Base-by-base conservation (phyloP, 805 yeast species). In the Schwanniomyces yamadae region DNA sequence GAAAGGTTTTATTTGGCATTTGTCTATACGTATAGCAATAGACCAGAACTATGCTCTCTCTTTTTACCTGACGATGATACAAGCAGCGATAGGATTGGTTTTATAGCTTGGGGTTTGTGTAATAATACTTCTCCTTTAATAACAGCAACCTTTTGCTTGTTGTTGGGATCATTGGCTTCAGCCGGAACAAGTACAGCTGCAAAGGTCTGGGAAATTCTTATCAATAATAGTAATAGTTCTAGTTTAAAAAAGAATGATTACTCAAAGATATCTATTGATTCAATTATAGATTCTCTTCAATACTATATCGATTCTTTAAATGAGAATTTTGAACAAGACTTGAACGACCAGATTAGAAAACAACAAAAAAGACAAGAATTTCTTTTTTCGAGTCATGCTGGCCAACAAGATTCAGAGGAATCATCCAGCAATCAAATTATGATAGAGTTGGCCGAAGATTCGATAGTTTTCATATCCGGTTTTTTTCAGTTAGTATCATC, bases 21-120 rank as follows among this genome's bases (percentile, higher is more conserved):
- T 40, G 82, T 81, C 28, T 84, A 75, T 54, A 69, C 87, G 6
- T 89, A 83, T 55, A 65, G 74, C 18, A 70, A 75, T 12, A 69
- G 95, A 38, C 78, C 81, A 1, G 71, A 73, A 1, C 61, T 81
- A 6, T 74, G 84, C 10, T 50, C 69, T 1, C 60, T 63, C 9
- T 84, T 86, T 51, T 90, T 96, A 95, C 41, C 50, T 0, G 50
- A 54, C 6, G 67, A 61, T 9, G 56, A 50, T 14, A 34, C 33
- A 3, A 38, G 48, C 16, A 75, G 82, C 10, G 80, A 80, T 39
- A 67, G 87, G 2, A 71, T 77, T 50, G 97, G 96, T 0, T 90
- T 93, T 46, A 67, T 91, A 26, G 77, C 77, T 37, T 93, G 98
- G 98, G 95, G 95, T 0, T 70, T 93, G 2, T 79, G 78, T 40